phyloP scores from a whole-genome alignment of 495 filamentous ascomycete species.

The Lasiosphaeria hispida region DNA sequence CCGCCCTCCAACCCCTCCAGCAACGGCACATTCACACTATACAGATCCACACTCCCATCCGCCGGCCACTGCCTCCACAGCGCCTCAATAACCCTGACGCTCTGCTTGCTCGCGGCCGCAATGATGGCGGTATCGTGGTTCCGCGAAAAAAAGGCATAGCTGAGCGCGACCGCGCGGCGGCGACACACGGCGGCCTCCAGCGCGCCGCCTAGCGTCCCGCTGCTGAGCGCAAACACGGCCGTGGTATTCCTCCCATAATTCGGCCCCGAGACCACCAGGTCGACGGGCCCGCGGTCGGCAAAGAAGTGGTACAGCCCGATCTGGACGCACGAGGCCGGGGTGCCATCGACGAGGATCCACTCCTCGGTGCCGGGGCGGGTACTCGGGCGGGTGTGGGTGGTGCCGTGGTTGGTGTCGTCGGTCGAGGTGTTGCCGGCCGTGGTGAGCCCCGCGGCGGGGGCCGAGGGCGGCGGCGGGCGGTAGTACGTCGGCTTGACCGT shows the following conservation, averaged over 20 bases:
- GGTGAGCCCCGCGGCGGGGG: slow-evolving; percentile 37
- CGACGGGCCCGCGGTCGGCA: slow-evolving; percentile 69
- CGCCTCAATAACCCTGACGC: slow-evolving; percentile 73
- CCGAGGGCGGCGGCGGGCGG: slow-evolving; percentile 58
- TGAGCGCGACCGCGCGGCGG: slow-evolving; percentile 73
- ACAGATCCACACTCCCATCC: slow-evolving; percentile 67
- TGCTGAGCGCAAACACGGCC: slow-evolving; percentile 83
- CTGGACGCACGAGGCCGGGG: slow-evolving; percentile 83
- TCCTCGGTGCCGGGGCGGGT: slow-evolving; percentile 66
- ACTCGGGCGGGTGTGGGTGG: slow-evolving; percentile 53
- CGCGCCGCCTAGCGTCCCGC: slow-evolving; percentile 86
- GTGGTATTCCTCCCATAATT: slow-evolving; percentile 97
- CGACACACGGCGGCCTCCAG: slow-evolving; percentile 88
- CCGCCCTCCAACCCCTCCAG: slow-evolving; percentile 61
- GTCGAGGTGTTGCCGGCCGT: slow-evolving; percentile 34
- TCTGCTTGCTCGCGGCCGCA: slow-evolving; percentile 64
- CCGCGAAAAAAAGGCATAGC: slow-evolving; percentile 80
- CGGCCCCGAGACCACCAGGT: slow-evolving; percentile 85
- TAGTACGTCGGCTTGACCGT: slow-evolving; percentile 88
- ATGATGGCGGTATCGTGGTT: slow-evolving; percentile 80
- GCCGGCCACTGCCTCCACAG: slow-evolving; percentile 70
- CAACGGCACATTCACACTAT: slow-evolving; percentile 84
- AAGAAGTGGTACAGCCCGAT: slow-evolving; percentile 89
- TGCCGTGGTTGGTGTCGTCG: slow-evolving; percentile 59
- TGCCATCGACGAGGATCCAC: slow-evolving; percentile 90